phyloP scores from a whole-genome alignment of 352 stramenopile genomes.

The Phytophthora macrochlamydospora region DNA sequence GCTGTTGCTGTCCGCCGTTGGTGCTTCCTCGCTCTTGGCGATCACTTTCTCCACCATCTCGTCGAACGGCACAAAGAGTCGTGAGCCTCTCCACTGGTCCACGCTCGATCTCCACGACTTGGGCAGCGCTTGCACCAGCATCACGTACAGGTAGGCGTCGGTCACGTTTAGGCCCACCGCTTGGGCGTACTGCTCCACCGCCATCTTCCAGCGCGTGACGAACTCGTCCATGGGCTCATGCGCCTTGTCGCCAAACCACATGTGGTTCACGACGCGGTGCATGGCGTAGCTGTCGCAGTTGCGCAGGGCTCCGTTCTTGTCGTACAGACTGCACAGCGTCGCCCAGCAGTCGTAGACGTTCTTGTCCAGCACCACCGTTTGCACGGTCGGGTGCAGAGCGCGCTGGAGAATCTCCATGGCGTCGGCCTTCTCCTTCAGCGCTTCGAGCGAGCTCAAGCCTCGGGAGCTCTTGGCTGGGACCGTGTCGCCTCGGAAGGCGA shows the following conservation, averaged over 20 bases:
- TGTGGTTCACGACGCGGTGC: constrained; percentile 26
- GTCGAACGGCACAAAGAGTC: constrained; percentile 19
- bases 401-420: constrained; percentile 24
- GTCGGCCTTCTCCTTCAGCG: constrained; percentile 20
- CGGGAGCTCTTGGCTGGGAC: constrained; percentile 2
- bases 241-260: constrained; percentile 16
- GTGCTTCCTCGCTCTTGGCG: constrained; percentile 7
- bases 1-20: not conserved
- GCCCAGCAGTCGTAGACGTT: constrained; percentile 36
- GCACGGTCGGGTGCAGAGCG: constrained; percentile 20
- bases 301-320: too few species aligned
- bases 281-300: constrained; percentile 20
- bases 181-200: constrained; percentile 23
- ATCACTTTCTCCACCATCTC: constrained; percentile 28
- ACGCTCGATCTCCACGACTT: constrained; percentile 14
- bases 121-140: constrained; percentile 28
- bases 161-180: constrained; percentile 11
- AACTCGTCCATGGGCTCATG: constrained; percentile 8
- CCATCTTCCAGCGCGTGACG: constrained; percentile 22
- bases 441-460: not conserved
- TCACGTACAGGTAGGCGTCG: constrained; percentile 23
- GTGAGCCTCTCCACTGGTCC: constrained; percentile 18
- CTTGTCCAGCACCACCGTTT: constrained; percentile 29
- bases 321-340: not conserved
- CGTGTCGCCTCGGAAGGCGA: constrained; percentile 4